Evolutionary conservation across 257 asterid genomes (phyloP).

Genomic region (Fraxinus excelsior): DNA sequence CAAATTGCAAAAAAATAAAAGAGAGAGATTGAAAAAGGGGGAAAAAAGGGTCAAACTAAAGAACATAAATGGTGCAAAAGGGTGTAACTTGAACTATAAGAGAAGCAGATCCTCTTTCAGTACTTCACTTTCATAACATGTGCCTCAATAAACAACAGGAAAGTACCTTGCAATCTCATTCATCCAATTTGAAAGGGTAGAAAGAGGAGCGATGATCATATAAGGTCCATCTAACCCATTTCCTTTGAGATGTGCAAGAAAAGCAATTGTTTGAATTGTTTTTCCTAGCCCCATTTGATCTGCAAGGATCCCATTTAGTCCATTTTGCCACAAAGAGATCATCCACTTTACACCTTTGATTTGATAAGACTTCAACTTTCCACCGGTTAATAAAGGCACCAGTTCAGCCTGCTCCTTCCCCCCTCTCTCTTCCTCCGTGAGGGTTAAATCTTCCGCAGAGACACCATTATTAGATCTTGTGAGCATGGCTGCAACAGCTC

Average conservation of each 20-base stretch:
- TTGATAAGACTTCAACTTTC: conserved; percentile 87
- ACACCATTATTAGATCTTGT: conserved; percentile 71
- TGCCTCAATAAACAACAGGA: not conserved
- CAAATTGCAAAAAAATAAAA: conserved; percentile 6
- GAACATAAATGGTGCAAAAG: not conserved
- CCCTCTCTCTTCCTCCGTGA: conserved; percentile 68
- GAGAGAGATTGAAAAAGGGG: no score
- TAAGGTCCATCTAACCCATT: conserved; percentile 94
- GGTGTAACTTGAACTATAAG: conserved; percentile 1
- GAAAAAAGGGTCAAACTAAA: not conserved
- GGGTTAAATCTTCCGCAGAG: conserved; percentile 56
- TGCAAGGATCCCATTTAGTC: conserved; percentile 95
- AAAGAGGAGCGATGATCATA: conserved; percentile 90
- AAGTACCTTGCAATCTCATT: conserved; percentile 78
- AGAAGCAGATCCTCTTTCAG: conserved; percentile 15
- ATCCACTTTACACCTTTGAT: conserved; percentile 97
- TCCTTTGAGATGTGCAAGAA: conserved; percentile 95
- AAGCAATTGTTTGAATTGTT: conserved; percentile 94
- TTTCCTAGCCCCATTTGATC: conserved; percentile 99
- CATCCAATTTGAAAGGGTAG: conserved; percentile 97
- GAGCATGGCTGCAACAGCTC: conserved; percentile 97
- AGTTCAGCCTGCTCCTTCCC: conserved; percentile 88
- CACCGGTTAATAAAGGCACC: conserved; percentile 92
- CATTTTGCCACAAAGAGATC: conserved; percentile 99
- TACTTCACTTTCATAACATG: not conserved